Conservation (phyloP, 306 rosid genomes). For the Acacia crassicarpa region DNA sequence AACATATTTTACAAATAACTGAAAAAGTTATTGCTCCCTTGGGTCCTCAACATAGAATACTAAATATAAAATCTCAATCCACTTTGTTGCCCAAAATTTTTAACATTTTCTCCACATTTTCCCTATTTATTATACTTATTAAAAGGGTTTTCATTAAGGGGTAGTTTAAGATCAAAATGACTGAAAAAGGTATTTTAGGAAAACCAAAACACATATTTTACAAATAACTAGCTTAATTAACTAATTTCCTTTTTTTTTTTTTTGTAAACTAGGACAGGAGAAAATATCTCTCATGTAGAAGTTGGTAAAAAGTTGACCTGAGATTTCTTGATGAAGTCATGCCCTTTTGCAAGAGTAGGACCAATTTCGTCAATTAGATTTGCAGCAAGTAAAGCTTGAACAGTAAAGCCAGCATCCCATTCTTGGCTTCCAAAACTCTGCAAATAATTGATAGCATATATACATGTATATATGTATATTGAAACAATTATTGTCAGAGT, state of each 20-base stretch:
- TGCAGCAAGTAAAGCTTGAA: slow-evolving; percentile 69
- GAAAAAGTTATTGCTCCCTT: too few relatives aligned
- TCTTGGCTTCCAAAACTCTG: slow-evolving; percentile 73
- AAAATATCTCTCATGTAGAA: background rate
- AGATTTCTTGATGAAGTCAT: slow-evolving; percentile 65
- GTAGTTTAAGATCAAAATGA: background rate
- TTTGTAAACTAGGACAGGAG: too few relatives aligned
- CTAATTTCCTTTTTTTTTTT: too few relatives aligned
- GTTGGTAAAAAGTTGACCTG: slow-evolving; percentile 39
- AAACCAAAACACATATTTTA: background rate
- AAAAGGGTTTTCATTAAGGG: background rate
- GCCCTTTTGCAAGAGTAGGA: slow-evolving; percentile 53
- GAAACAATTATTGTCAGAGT: too few relatives aligned
- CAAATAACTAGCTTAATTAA: too few relatives aligned
- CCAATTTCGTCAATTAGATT: slow-evolving; percentile 53
- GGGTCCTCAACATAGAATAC: too few relatives aligned
- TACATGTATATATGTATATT: too few relatives aligned
- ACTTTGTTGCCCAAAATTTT: background rate
- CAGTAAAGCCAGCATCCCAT: slow-evolving; percentile 65
- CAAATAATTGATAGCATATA: background rate
- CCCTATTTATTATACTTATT: background rate
- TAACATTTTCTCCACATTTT: background rate
- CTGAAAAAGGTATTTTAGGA: background rate
- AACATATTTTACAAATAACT: too few relatives aligned
- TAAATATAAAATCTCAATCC: background rate